phyloP scores from a whole-genome alignment of 305 asterid species.

The Fraxinus albicans region DNA sequence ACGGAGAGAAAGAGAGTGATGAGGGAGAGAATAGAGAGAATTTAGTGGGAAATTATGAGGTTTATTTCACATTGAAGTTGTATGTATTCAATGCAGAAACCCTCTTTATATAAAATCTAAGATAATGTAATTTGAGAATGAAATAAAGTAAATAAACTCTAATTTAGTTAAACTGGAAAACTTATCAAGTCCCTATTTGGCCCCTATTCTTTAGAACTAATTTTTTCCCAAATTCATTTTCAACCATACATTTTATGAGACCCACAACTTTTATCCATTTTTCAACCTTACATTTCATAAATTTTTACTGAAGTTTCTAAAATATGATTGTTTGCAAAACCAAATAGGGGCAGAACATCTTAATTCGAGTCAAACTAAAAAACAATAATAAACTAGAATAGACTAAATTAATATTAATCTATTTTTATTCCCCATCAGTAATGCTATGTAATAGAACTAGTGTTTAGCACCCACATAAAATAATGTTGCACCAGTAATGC shows the following conservation, averaged over 20 bases:
- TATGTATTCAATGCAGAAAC: neutral
- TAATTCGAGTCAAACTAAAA: neutral
- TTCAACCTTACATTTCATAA: neutral
- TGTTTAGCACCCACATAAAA: neutral
- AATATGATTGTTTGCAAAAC: neutral
- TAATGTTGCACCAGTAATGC: neutral
- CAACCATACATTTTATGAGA: too few relatives aligned
- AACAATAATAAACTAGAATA: neutral
- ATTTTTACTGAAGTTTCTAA: too few relatives aligned
- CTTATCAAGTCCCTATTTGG: neutral
- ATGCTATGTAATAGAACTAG: neutral
- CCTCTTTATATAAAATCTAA: neutral
- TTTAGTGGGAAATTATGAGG: neutral
- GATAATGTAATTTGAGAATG: neutral
- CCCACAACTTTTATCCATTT: neutral
- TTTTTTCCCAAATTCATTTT: neutral
- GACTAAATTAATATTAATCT: neutral
- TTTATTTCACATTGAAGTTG: neutral
- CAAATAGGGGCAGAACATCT: neutral
- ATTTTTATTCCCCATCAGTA: neutral
- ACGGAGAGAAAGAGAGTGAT: neutral
- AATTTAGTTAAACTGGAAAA: neutral
- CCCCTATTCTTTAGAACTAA: neutral
- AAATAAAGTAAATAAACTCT: neutral
- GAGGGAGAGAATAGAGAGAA: neutral